phyloP scores from a whole-genome alignment of 495 filamentous ascomycete genomes.

The Daldinia decipiens region DNA sequence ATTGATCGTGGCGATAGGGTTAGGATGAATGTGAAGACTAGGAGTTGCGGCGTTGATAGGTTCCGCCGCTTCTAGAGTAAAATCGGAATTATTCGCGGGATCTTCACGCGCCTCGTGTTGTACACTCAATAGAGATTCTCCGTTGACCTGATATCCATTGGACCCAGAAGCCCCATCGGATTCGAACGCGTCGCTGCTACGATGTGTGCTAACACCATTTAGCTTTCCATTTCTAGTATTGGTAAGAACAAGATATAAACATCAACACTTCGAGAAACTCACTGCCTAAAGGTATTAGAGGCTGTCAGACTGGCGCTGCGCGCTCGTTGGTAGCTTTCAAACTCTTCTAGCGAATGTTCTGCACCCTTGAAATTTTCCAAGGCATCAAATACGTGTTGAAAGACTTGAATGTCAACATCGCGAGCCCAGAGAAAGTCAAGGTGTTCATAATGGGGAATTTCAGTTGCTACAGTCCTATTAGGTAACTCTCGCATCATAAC shows the following conservation, averaged over 20 bases:
- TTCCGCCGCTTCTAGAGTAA: conserved; percentile 13
- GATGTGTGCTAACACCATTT: conserved; percentile 33
- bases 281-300: conserved; percentile 43
- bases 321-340: conserved; percentile 56
- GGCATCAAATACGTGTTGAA: conserved; percentile 88
- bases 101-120: conserved; percentile 39
- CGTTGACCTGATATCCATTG: conserved; percentile 36
- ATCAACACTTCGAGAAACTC: conserved; percentile 33
- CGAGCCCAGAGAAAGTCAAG: conserved; percentile 96
- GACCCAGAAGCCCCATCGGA: conserved; percentile 43
- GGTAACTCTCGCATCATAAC: conserved; percentile 92
- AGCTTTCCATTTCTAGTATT: conserved; percentile 14
- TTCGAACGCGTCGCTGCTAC: conserved; percentile 43
- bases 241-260: conserved; percentile 14
- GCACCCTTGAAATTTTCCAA: conserved; percentile 71
- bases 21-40: conserved; percentile 24
- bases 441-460: conserved; percentile 92
- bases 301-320: conserved; percentile 50
- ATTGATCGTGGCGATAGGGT: conserved; percentile 32
- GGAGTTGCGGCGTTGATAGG: conserved; percentile 9
- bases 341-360: conserved; percentile 63
- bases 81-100: conserved; percentile 4
- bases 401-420: conserved; percentile 85
- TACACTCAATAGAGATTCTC: neutral
- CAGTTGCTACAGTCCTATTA: conserved; percentile 79